phyloP scores from a whole-genome alignment of 2,329 filamentous ascomycete genomes.

The Talaromyces sp. region DNA sequence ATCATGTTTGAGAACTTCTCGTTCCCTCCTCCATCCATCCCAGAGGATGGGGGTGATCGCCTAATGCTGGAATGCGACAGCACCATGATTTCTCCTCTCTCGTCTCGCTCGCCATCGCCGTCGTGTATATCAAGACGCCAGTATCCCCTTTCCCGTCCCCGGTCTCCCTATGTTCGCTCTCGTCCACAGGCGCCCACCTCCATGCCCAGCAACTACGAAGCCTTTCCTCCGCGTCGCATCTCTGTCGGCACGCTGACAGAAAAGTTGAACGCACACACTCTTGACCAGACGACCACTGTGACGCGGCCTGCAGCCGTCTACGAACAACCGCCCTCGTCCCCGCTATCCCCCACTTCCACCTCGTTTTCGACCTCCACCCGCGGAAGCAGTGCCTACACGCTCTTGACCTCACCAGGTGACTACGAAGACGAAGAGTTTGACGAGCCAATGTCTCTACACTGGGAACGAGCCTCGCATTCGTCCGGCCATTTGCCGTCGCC shows the following conservation, averaged over 20 bases:
- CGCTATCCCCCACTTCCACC: conserved; percentile 17
- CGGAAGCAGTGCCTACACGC: conserved; percentile 18
- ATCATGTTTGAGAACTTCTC: conserved; percentile 39
- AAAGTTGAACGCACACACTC: conserved; percentile 35
- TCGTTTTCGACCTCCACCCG: conserved; percentile 8
- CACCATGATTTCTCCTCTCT: conserved; percentile 33
- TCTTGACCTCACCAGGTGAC: conserved; percentile 33
- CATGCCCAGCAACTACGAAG: conserved; percentile 37
- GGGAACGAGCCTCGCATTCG: conserved; percentile 47
- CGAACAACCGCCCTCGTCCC: conserved; percentile 13
- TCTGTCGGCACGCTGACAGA: conserved; percentile 35
- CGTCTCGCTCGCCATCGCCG: conserved; percentile 39
- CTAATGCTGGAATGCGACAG: conserved; percentile 32
- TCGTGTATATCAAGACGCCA: conserved; percentile 25
- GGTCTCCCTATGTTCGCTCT: conserved; percentile 26
- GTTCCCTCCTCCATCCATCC: conserved; percentile 31
- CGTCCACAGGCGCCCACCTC: conserved; percentile 34
- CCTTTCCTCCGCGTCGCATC: conserved; percentile 26
- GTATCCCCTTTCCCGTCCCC: conserved; percentile 24
- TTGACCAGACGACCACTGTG: conserved; percentile 19
- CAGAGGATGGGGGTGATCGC: conserved; percentile 27
- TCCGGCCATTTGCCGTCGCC: conserved; percentile 19
- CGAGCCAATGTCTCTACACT: conserved; percentile 42
- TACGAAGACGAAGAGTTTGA: conserved; percentile 30
- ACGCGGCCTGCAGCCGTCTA: conserved; percentile 11